These are phyloP conservation scores for Brassica napus DNA, from an alignment of 345 rosid species.

Conservation along the genomic window DNA sequence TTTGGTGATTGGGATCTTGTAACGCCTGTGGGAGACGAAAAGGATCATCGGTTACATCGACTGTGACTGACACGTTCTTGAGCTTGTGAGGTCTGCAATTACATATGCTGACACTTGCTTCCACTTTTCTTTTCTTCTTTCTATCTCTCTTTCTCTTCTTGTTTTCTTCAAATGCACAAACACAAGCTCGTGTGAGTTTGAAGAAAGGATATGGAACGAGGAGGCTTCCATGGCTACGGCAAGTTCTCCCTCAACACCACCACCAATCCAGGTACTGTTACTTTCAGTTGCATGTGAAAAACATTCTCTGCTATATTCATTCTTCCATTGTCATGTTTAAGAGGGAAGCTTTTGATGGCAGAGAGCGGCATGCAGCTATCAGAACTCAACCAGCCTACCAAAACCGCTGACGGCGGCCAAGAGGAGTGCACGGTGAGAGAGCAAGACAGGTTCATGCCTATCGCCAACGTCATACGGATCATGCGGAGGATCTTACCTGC, in stretches of 20 bases:
- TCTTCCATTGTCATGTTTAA: too few species aligned
- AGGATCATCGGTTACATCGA: slow-evolving; percentile 58
- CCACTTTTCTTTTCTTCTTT: background rate
- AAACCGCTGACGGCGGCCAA: slow-evolving; percentile 34
- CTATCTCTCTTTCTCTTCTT: background rate
- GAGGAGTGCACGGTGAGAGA: slow-evolving; percentile 75
- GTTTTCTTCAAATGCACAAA: slow-evolving; percentile 20
- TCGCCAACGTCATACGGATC: slow-evolving; percentile 88
- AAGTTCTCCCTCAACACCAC: slow-evolving; percentile 44
- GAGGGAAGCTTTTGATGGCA: background rate
- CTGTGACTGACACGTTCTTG: slow-evolving; percentile 35
- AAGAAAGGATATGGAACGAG: slow-evolving; percentile 49
- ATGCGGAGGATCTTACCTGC: slow-evolving; percentile 88
- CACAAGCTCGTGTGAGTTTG: slow-evolving; percentile 7
- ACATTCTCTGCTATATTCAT: background rate
- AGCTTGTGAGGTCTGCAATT: slow-evolving; percentile 26
- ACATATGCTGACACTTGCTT: slow-evolving; percentile 40
- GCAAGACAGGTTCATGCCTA: slow-evolving; percentile 95
- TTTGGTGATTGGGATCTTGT: slow-evolving; percentile 28
- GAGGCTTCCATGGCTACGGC: slow-evolving; percentile 68
- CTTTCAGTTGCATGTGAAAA: background rate
- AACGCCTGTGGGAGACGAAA: slow-evolving; percentile 34
- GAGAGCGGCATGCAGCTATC: slow-evolving; percentile 4
- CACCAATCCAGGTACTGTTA: slow-evolving; percentile 26
- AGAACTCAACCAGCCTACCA: slow-evolving; percentile 38